Evolutionary conservation across 768 basidiomycete species (phyloP).

Genomic region (Termitomyces heimii): DNA sequence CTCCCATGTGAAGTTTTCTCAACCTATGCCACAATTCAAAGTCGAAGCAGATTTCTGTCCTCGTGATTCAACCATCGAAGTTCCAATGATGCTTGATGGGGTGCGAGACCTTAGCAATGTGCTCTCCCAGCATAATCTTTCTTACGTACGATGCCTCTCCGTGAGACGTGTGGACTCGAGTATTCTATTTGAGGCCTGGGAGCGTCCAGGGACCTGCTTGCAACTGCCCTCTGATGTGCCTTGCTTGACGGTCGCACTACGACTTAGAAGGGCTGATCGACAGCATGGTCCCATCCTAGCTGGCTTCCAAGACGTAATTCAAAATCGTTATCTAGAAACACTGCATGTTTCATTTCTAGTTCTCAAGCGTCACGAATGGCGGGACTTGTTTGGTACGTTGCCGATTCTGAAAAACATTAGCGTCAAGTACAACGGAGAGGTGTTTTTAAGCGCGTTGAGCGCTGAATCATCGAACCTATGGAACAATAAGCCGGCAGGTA

Average conservation of each 20-base stretch:
- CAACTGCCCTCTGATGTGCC: neutral
- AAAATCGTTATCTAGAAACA: neutral
- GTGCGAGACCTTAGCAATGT: neutral
- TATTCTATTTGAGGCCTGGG: neutral
- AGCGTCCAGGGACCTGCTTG: neutral
- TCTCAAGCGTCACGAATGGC: neutral
- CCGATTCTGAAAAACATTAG: neutral
- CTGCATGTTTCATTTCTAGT: neutral
- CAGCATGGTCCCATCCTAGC: neutral
- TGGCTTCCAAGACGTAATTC: neutral
- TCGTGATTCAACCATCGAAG: neutral
- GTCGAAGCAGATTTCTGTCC: neutral
- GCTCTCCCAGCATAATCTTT: neutral
- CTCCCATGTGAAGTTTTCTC: neutral
- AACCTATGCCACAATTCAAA: neutral
- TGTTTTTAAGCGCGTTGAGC: neutral
- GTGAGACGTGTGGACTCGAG: neutral
- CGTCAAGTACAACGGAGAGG: neutral
- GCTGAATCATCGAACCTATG: neutral
- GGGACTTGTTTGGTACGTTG: neutral
- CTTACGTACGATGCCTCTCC: neutral
- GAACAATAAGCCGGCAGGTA: neutral
- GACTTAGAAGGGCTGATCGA: neutral
- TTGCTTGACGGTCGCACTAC: neutral
- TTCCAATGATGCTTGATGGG: neutral